Evolutionary conservation across 495 filamentous ascomycete genomes (phyloP).

Genomic region (Lineolata rhizophorae): DNA sequence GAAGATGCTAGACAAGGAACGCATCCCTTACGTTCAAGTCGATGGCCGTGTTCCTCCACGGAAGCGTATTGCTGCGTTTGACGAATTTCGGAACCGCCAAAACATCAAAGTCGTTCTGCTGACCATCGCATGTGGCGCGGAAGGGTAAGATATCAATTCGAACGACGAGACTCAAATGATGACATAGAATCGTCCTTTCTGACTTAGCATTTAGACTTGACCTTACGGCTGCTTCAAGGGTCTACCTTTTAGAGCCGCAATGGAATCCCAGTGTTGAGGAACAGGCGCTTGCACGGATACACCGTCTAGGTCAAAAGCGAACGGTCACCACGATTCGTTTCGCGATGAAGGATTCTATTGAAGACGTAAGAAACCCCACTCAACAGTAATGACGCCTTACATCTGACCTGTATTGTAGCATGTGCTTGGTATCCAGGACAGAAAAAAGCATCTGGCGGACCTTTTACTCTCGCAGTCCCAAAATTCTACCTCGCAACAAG

Average conservation of each 20-base stretch:
- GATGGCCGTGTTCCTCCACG: not conserved
- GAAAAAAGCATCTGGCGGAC: not conserved
- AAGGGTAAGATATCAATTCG: too few species aligned
- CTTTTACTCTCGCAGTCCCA: not conserved
- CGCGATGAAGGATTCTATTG: slow-evolving; percentile 7
- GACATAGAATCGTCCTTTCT: too few species aligned
- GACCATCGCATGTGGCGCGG: not conserved
- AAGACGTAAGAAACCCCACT: too few species aligned
- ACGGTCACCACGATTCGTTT: slow-evolving; percentile 7
- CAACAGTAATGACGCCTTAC: too few species aligned
- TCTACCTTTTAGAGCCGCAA: slow-evolving; percentile 9
- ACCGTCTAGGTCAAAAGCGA: slow-evolving; percentile 7
- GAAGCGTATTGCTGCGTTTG: not conserved
- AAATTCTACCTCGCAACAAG: not conserved
- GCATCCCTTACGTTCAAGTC: not conserved
- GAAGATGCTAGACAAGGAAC: not conserved
- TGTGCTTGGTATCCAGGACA: not conserved
- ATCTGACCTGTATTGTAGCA: too few species aligned
- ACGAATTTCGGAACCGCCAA: not conserved
- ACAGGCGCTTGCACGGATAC: slow-evolving; percentile 8
- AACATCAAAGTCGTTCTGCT: not conserved
- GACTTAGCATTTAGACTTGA: too few species aligned
- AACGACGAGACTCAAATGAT: too few species aligned
- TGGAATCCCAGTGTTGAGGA: slow-evolving; percentile 10
- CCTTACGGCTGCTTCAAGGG: slow-evolving; percentile 8